Base-by-base conservation (phyloP, 163 green algal species). In the Prototheca cutis region DNA sequence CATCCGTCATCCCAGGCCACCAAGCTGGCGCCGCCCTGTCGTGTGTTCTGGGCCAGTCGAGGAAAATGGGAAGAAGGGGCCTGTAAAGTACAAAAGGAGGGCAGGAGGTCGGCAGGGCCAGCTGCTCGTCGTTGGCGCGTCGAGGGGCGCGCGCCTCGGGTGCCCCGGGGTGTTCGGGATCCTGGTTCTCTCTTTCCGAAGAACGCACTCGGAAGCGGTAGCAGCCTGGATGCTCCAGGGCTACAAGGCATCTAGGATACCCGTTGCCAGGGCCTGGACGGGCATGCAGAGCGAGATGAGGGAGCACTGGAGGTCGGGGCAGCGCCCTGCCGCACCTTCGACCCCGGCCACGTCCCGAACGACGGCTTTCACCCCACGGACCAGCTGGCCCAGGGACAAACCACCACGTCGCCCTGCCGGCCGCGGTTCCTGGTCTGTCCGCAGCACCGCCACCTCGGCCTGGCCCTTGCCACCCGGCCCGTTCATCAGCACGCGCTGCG, bases 381-480 rank as follows among this genome's bases (percentile, higher is more conserved):
- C 47, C 47, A 53, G 10, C n/a, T 31, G 47, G 47, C n/a, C 21
- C n/a, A 53, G 47, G 47, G 10, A 25, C 28, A 27, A 17, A 19
- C 39, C 28, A 28, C 24, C 29, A 1, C 17, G 58, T 6, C 21
- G 33, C 48, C 3, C 32, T 24, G 19, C 40, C 19, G 7, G 49
- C 17, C 53, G 33, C 33, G 15, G 13, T 34, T 40, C 40, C 29
- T 32, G 31, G n/a, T 19, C 21, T 1, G 23, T 28, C 18, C 13
- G 21, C 48, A 2, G 40, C 3, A 72, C 62, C 7, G 62, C 68
- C 39, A 77, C 63, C 23, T 77, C 63, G 19, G 69, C 69, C 6
- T 4, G 7, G 6, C 69, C 69, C 6, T 13, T 13, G 2, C 61
- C 66, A 4, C 55, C 71, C 0, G 71, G 71, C 19, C 71, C 71